A percentile compares a stretch with the other conserved stretches of the same genome.
Conservation (phyloP, 257 asterid species). For the Rehmannia glutinosa region DNA sequence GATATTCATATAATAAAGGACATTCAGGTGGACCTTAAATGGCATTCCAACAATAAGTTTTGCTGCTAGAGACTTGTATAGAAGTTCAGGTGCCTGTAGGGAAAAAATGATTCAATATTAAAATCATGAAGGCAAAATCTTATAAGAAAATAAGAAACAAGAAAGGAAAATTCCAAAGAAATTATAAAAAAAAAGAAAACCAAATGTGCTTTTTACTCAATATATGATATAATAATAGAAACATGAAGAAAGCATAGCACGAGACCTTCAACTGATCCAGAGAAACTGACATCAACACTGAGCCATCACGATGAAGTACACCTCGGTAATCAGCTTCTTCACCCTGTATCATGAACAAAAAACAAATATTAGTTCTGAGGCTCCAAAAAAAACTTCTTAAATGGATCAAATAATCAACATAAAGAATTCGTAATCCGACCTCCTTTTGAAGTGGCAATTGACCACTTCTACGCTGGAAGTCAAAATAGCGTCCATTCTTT, state of each 20-base stretch:
- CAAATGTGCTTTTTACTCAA: not conserved
- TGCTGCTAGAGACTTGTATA: slow-evolving; percentile 85
- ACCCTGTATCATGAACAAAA: slow-evolving; percentile 47
- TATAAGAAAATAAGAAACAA: not conserved
- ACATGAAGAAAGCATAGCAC: not conserved
- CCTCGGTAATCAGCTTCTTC: slow-evolving; percentile 98
- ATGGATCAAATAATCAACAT: not conserved
- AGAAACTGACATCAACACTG: slow-evolving; percentile 90
- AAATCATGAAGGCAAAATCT: not conserved
- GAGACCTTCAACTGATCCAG: slow-evolving; percentile 91
- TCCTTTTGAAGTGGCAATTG: slow-evolving; percentile 89
- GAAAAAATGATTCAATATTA: not conserved
- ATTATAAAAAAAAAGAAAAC: not conserved
- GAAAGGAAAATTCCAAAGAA: not conserved
- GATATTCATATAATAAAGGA: slow-evolving; percentile 6
- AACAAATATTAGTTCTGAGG: slow-evolving; percentile 13
- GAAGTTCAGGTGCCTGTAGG: slow-evolving; percentile 79
- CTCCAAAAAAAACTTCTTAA: not conserved
- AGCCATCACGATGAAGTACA: slow-evolving; percentile 98
- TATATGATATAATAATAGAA: not conserved
- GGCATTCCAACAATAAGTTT: slow-evolving; percentile 96
- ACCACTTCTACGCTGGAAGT: slow-evolving; percentile 94
- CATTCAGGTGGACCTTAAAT: slow-evolving; percentile 54
- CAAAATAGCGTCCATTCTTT: slow-evolving; percentile 84
- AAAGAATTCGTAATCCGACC: slow-evolving; percentile 38